Evolutionary conservation across 106 monocot species (phyloP), one percentile per base, ranked within the genome.

Genomic region (Narthecium ossifragum): DNA sequence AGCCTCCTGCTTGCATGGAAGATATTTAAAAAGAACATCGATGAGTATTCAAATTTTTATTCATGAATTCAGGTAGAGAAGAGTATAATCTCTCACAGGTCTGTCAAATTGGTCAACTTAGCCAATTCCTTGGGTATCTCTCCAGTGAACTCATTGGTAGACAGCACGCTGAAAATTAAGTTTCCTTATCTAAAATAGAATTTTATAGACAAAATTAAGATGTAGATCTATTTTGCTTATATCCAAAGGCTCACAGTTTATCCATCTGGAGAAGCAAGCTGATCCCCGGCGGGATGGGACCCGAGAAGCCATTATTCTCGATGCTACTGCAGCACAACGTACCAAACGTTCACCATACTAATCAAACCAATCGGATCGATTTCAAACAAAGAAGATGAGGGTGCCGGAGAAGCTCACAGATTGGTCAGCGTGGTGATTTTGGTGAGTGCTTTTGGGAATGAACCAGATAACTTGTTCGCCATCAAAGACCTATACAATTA

Each of bases 381-480:
- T 25, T 22, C 7, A 37, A 37, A 37, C 5, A 37, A 37, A 37
- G 36, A 37, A 11, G 36, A 11, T 37, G 18, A 22, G 0, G 1
- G 13, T 22, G 31, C 15, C 15, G n/a, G 28, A 30, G 20, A 24
- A 1, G 3, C 58, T 17, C 77, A 88, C 88, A 88, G 46, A 68
- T 77, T 75, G 41, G 33, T 69, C 40, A 88, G 51, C 26, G 60
- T 82, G 24, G 70, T 82, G 41, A 90, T 85, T 30, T 70, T 70
- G n/a, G 79, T 76, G n/a, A 90, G 70, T 0, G 55, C 60, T 26
- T 38, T n/a, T 0, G 90, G 90, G 61, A 90, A 90, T 8, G 75
- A 73, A 18, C 90, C 90, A 3, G 78, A 77, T 23, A 90, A 71
- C n/a, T 67, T 66, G 37, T 90, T 90, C 43, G 61, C 85, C 78